Conservation (phyloP, 306 rosid species). For the Prosopis cineraria region DNA sequence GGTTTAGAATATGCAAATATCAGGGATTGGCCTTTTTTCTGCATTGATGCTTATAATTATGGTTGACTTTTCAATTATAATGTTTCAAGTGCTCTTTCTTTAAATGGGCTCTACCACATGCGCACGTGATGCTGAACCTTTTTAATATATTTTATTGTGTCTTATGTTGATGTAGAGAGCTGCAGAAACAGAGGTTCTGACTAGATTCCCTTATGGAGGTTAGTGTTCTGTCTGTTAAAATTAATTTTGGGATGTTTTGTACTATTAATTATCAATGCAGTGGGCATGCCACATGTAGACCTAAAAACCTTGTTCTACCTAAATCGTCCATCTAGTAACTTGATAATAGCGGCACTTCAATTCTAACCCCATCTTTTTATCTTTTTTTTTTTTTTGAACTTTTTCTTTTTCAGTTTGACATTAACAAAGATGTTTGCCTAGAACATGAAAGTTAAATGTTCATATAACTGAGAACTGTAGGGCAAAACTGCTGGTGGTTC, state of each 20-base stretch:
- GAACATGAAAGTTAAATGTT: not conserved
- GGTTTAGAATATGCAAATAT: slow-evolving; percentile 16
- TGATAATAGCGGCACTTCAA: slow-evolving; percentile 14
- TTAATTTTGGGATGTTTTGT: slow-evolving; percentile 4
- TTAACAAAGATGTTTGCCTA: slow-evolving; percentile 20
- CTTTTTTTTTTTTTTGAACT: not conserved
- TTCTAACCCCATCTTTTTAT: not conserved
- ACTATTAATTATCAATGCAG: not conserved
- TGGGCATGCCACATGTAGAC: not conserved
- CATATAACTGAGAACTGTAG: not conserved
- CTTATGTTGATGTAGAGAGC: slow-evolving; percentile 70
- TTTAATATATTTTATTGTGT: slow-evolving; percentile 18
- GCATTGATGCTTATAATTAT: slow-evolving; percentile 3
- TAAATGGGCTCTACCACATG: not conserved
- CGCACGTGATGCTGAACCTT: not conserved
- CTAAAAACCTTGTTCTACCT: not conserved
- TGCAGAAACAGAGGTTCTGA: slow-evolving; percentile 80
- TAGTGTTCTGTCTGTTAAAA: slow-evolving; percentile 34
- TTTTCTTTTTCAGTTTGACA: not conserved
- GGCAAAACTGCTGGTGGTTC: slow-evolving; percentile 16
- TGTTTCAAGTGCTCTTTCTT: slow-evolving; percentile 11
- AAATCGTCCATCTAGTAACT: slow-evolving; percentile 5
- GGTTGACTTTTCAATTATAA: not conserved
- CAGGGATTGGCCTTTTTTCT: slow-evolving; percentile 19
- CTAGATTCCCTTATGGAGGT: slow-evolving; percentile 87